Evolutionary conservation across 2,329 filamentous ascomycete species (phyloP).

Genomic region (Diaporthe vaccinii): DNA sequence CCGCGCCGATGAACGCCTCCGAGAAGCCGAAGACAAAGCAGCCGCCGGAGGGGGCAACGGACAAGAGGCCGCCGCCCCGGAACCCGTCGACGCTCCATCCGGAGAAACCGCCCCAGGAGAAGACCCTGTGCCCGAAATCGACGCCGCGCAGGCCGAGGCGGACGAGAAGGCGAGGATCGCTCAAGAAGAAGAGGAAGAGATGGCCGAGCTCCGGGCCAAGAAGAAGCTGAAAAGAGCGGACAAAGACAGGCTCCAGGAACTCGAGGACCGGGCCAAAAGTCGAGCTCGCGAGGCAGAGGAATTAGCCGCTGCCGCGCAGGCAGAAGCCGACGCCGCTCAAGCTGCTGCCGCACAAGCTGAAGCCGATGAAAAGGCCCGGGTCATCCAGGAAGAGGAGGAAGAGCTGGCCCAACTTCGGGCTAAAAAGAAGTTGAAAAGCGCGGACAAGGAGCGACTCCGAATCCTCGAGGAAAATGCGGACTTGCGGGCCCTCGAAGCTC

Average conservation of each 20-base stretch:
- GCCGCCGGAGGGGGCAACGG: not conserved
- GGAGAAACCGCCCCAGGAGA: not conserved
- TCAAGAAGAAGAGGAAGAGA: conserved; percentile 27
- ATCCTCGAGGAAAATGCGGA: conserved; percentile 36
- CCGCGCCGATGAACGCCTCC: conserved; percentile 33
- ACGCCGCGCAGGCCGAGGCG: conserved; percentile 41
- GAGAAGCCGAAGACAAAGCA: conserved; percentile 35
- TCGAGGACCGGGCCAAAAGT: conserved; percentile 7
- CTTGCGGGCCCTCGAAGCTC: conserved; percentile 29
- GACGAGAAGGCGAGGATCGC: conserved; percentile 26
- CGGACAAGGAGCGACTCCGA: conserved; percentile 34
- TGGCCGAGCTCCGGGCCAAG: conserved; percentile 16
- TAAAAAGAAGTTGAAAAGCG: conserved; percentile 33
- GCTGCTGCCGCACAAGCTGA: conserved; percentile 45
- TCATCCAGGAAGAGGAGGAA: conserved; percentile 36
- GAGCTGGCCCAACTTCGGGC: conserved; percentile 25
- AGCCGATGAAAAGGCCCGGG: conserved; percentile 41
- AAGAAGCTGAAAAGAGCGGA: conserved; percentile 25
- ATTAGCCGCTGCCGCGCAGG: conserved; percentile 15
- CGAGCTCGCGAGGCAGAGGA: conserved; percentile 30
- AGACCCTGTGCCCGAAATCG: not conserved
- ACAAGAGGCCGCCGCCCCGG: conserved; percentile 5
- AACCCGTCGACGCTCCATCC: not conserved
- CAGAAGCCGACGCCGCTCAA: conserved; percentile 9
- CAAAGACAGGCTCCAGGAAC: conserved; percentile 28